Evolutionary conservation across 139 green algal species (phyloP).

Genomic region (Asterochloris erici): DNA sequence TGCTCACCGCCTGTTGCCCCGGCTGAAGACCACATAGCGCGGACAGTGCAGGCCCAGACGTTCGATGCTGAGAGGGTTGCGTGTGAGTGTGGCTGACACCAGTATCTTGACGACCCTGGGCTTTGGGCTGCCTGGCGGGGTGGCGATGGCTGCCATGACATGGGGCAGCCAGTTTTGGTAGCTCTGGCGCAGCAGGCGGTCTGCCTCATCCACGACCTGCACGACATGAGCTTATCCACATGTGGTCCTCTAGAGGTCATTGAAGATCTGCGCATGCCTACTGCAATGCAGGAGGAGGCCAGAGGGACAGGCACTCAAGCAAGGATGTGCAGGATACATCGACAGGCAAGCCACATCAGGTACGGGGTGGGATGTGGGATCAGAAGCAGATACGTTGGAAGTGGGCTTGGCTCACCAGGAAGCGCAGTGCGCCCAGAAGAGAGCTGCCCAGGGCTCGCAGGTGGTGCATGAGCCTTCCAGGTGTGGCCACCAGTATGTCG

Average conservation of each 20-base stretch:
- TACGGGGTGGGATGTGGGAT: neutral
- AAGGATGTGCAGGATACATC: neutral
- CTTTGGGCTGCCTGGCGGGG: neutral
- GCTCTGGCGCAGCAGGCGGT: constrained; percentile 87
- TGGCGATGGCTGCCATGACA: constrained; percentile 44
- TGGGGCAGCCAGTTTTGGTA: constrained; percentile 90
- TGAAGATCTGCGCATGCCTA: too few species aligned
- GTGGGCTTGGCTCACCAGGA: constrained; percentile 45
- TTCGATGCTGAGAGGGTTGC: constrained; percentile 83
- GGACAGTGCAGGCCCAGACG: constrained; percentile 71
- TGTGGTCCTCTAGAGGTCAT: too few species aligned
- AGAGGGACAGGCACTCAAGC: neutral
- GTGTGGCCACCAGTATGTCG: constrained; percentile 31
- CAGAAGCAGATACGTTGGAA: neutral
- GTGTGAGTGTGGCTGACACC: constrained; percentile 87
- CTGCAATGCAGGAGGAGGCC: neutral
- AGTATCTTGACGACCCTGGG: constrained; percentile 78
- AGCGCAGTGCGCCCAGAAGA: constrained; percentile 50
- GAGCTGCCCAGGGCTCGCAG: constrained; percentile 43
- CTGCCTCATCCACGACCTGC: constrained; percentile 87
- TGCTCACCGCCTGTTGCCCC: too few species aligned
- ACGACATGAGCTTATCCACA: neutral
- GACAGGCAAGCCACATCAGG: neutral
- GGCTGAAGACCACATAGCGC: constrained; percentile 58
- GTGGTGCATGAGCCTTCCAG: constrained; percentile 35